Evolutionary conservation across 2,329 filamentous ascomycete species (phyloP).

Genomic region (Calonectria crousiana): DNA sequence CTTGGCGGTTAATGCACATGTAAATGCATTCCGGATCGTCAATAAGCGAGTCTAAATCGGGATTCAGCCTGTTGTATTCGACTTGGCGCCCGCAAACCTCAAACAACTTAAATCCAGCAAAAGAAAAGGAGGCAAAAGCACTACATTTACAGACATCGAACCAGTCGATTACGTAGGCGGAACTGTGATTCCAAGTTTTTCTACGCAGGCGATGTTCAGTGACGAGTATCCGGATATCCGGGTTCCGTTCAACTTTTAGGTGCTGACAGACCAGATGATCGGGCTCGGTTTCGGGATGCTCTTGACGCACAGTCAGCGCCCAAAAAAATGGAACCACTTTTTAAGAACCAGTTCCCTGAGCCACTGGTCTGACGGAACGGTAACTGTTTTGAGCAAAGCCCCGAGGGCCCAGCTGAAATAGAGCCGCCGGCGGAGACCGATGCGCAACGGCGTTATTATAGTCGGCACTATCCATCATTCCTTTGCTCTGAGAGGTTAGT

Average conservation of each 20-base stretch:
- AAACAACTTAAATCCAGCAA: background rate
- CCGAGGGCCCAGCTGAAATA: constrained; percentile 18
- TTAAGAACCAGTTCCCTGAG: constrained; percentile 28
- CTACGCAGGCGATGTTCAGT: background rate
- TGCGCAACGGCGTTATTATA: background rate
- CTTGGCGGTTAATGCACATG: background rate
- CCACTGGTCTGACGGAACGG: constrained; percentile 27
- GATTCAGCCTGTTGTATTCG: background rate
- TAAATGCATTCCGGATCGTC: background rate
- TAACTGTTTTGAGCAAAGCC: constrained; percentile 35
- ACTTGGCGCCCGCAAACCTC: background rate
- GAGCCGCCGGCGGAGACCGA: constrained; percentile 12
- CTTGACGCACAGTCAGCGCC: constrained; percentile 20
- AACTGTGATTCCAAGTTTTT: background rate
- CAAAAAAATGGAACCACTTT: constrained; percentile 15
- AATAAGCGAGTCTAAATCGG: background rate
- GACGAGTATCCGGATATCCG: constrained; percentile 17
- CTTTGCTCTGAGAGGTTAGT: constrained; percentile 32
- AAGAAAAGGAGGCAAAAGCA: background rate
- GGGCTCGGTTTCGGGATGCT: constrained; percentile 26
- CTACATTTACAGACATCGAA: background rate
- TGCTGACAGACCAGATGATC: constrained; percentile 12
- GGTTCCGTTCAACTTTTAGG: constrained; percentile 22
- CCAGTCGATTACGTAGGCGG: background rate
- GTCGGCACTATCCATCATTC: constrained; percentile 32